Conservation (phyloP, 2,329 filamentous ascomycete species). For the Paraconiothyrium sp. region DNA sequence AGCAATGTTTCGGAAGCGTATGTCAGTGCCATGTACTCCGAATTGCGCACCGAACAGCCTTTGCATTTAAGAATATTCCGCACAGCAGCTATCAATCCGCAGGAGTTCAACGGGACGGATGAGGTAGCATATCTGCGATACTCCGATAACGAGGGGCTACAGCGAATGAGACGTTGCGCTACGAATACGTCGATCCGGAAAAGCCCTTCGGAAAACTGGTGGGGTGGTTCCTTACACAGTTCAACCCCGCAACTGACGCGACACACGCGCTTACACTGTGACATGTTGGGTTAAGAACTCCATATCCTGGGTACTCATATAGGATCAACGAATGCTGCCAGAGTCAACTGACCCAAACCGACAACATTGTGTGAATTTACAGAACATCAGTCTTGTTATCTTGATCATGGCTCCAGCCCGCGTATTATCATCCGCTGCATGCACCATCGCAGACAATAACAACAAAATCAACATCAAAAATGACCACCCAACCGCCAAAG, state of each 20-base stretch:
- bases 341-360: neutral
- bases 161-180: neutral
- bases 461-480: constrained; percentile 24
- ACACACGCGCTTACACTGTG: neutral
- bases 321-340: too few species aligned
- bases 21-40: too few species aligned
- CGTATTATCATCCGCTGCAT: constrained; percentile 5
- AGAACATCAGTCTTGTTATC: neutral
- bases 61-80: too few species aligned
- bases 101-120: neutral
- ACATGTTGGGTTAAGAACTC: neutral
- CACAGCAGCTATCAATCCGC: too few species aligned
- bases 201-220: neutral
- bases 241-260: neutral
- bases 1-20: too few species aligned
- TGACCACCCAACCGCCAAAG: constrained; percentile 17
- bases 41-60: too few species aligned
- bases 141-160: neutral
- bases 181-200: constrained; percentile 1
- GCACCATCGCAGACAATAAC: constrained; percentile 20
- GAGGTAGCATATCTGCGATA: neutral
- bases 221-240: neutral
- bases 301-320: neutral
- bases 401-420: constrained; percentile 25
- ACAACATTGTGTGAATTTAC: too few species aligned